phyloP scores from a whole-genome alignment of 148 eudicot genomes.

The Gaultheria prostrata region DNA sequence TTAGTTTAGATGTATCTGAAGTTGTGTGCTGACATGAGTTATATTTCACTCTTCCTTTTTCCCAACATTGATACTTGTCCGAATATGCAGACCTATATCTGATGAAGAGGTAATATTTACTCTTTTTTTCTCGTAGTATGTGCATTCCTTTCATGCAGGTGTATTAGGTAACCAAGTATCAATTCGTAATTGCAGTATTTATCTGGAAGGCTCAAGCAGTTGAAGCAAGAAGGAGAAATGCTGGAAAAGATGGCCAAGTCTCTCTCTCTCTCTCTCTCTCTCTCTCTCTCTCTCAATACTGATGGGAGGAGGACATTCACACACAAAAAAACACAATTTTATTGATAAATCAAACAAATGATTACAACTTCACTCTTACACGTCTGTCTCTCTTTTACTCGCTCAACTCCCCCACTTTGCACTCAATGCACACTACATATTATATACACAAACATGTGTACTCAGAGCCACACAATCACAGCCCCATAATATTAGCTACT shows the following conservation, averaged over 20 bases:
- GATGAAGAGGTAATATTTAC: conserved; percentile 26
- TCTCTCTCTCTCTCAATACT: conserved; percentile 3
- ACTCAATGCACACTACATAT: no score
- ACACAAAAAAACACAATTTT: no score
- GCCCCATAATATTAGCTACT: no score
- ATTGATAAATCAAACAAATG: no score
- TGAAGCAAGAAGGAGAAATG: conserved; percentile 35
- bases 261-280: conserved; percentile 9
- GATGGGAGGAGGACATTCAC: no score
- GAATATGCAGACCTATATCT: conserved; percentile 19
- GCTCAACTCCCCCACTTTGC: no score
- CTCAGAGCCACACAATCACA: no score
- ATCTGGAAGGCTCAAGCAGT: conserved; percentile 18
- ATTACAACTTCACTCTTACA: no score
- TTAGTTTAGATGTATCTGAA: not conserved
- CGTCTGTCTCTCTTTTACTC: conserved; percentile 2
- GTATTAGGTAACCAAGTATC: not conserved
- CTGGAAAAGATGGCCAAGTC: conserved; percentile 35
- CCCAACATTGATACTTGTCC: not conserved
- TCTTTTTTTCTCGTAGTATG: not conserved
- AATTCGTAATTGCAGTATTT: conserved; percentile 16
- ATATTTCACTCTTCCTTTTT: not conserved
- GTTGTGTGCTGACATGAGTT: not conserved
- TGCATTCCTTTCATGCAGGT: not conserved
- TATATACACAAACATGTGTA: no score